phyloP scores from a whole-genome alignment of 805 yeast genomes.

The Schwanniomyces vanrijiae region DNA sequence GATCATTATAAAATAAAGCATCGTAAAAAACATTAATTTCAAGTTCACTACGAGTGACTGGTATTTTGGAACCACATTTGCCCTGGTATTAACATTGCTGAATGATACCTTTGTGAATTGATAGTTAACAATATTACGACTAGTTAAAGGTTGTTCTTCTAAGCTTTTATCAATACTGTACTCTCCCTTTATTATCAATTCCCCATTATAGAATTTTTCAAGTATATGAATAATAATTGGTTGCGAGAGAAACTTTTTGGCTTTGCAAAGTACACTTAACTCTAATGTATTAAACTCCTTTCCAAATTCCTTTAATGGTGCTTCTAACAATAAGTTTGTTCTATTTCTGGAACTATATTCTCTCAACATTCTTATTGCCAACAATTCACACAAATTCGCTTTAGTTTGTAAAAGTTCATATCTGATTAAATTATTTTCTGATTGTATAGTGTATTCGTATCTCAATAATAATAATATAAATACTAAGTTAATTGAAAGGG shows the following conservation, averaged over 20 bases:
- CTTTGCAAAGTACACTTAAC: constrained; percentile 50
- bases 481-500: constrained; percentile 23
- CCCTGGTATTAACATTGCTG: constrained; percentile 27
- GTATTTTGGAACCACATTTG: constrained; percentile 40
- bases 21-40: constrained; percentile 29
- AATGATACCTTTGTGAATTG: constrained; percentile 31
- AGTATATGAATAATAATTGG: constrained; percentile 49
- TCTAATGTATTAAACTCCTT: constrained; percentile 46
- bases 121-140: constrained; percentile 27
- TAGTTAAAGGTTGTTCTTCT: constrained; percentile 16
- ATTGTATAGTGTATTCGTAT: constrained; percentile 40
- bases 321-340: constrained; percentile 45
- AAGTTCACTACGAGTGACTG: constrained; percentile 40
- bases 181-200: constrained; percentile 31
- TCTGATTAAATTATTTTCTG: constrained; percentile 36
- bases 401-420: constrained; percentile 43
- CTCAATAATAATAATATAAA: constrained; percentile 34
- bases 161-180: constrained; percentile 5
- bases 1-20: constrained; percentile 30
- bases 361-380: constrained; percentile 49
- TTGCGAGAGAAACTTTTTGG: constrained; percentile 52
- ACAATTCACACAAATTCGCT: constrained; percentile 52
- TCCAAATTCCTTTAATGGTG: constrained; percentile 41
- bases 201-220: constrained; percentile 53
- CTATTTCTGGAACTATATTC: constrained; percentile 45